phyloP scores from a whole-genome alignment of 306 rosid species.

The Acacia confusa region DNA sequence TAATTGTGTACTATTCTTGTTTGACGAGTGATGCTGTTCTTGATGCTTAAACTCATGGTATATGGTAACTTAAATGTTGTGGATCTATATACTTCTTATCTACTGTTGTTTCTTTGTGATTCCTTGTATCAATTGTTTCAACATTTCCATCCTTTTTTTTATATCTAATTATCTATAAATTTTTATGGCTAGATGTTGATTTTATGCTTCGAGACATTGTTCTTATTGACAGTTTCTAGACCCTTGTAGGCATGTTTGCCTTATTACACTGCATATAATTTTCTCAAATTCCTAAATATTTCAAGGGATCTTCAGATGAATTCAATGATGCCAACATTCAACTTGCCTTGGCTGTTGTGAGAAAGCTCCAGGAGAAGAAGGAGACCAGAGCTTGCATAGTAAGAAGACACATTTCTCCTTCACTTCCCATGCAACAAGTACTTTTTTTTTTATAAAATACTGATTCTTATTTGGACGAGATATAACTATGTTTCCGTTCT shows the following conservation, averaged over 20 bases:
- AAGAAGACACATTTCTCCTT: slow-evolving; percentile 41
- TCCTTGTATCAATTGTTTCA: not conserved
- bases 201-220: slow-evolving; percentile 32
- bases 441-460: slow-evolving; percentile 9
- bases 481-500: slow-evolving; percentile 23
- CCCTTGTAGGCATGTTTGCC: slow-evolving; percentile 38
- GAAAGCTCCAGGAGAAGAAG: slow-evolving; percentile 73
- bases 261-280: slow-evolving; percentile 57
- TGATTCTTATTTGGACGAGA: not conserved
- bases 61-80: not conserved
- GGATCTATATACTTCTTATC: slow-evolving; percentile 10
- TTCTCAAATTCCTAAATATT: slow-evolving; percentile 83
- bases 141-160: not conserved
- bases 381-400: slow-evolving; percentile 77
- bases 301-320: slow-evolving; percentile 99
- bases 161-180: not conserved
- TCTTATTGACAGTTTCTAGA: slow-evolving; percentile 38
- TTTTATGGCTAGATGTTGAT: slow-evolving; percentile 8
- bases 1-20: not conserved
- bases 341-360: slow-evolving; percentile 82
- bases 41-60: not conserved
- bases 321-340: slow-evolving; percentile 97
- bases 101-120: not conserved
- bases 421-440: slow-evolving; percentile 11
- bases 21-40: not conserved